Conservation (phyloP, 2,329 filamentous ascomycete species). For the Phyllosticta citriasiana region DNA sequence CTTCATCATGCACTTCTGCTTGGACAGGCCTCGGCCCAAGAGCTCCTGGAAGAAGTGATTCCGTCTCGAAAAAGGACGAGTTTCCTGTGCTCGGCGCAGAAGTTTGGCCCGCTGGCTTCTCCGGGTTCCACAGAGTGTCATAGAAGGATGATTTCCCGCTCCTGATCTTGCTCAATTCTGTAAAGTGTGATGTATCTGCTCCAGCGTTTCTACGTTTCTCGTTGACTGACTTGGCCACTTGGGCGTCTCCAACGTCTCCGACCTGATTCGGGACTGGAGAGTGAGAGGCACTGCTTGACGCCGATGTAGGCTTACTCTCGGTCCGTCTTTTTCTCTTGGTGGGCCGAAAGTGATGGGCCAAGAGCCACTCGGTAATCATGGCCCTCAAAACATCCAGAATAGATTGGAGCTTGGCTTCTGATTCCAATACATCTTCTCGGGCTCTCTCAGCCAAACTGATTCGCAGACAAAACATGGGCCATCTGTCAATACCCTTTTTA, state of each 20-base stretch:
- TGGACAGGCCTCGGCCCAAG: background rate
- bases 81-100: background rate
- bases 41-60: background rate
- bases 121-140: conserved; percentile 15
- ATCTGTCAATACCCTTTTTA: conserved; percentile 63
- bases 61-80: conserved; percentile 3
- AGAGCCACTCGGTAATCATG: conserved; percentile 65
- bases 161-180: conserved; percentile 36
- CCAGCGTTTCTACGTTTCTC: background rate
- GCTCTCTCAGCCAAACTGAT: conserved; percentile 18
- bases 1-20: background rate
- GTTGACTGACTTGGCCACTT: background rate
- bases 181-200: conserved; percentile 1
- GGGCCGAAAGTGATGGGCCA: conserved; percentile 59
- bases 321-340: conserved; percentile 16
- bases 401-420: conserved; percentile 35
- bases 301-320: background rate
- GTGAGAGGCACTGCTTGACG: conserved; percentile 1
- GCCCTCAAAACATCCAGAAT: conserved; percentile 57
- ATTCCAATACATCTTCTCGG: conserved; percentile 17
- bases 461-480: conserved; percentile 83
- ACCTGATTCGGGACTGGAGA: background rate
- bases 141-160: conserved; percentile 28
- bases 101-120: background rate
- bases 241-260: background rate